Conservation (phyloP, 306 rosid species). For the Cucumis sativus region DNA sequence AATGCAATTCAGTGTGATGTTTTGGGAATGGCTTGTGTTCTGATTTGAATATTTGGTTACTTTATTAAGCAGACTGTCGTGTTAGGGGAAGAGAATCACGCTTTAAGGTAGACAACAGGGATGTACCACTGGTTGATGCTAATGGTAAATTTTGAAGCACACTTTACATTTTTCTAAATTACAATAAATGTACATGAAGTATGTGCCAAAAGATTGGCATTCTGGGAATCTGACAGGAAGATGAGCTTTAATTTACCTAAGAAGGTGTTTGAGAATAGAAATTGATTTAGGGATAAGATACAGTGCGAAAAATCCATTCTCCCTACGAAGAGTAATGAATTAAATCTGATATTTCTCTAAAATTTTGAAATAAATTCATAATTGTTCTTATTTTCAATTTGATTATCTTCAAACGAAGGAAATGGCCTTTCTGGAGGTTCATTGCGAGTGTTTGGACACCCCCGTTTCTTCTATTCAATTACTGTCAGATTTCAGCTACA, state of each 20-base stretch:
- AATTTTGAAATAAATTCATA: not conserved
- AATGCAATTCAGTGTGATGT: not conserved
- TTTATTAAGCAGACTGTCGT: conserved; percentile 18
- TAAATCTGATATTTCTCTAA: not conserved
- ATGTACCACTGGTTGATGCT: conserved; percentile 17
- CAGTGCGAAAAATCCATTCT: not conserved
- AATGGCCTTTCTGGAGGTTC: not conserved
- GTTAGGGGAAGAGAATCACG: conserved; percentile 17
- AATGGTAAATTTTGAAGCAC: conserved; percentile 21
- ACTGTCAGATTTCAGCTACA: not conserved
- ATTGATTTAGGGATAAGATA: not conserved
- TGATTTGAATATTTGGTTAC: not conserved
- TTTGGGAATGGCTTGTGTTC: not conserved
- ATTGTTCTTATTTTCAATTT: not conserved
- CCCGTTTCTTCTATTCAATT: not conserved
- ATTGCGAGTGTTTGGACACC: not conserved
- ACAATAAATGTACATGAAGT: not conserved
- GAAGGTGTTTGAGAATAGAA: not conserved
- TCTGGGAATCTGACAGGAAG: not conserved
- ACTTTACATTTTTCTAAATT: not conserved
- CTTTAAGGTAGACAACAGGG: conserved; percentile 20
- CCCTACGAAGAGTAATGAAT: not conserved
- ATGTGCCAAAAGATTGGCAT: not conserved
- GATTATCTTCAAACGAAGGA: not conserved
- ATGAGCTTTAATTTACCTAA: not conserved